Evolutionary conservation across 495 filamentous ascomycete genomes (phyloP), one percentile per base, ranked within the genome.

Genomic region (Amphirosellinia nigrospora): DNA sequence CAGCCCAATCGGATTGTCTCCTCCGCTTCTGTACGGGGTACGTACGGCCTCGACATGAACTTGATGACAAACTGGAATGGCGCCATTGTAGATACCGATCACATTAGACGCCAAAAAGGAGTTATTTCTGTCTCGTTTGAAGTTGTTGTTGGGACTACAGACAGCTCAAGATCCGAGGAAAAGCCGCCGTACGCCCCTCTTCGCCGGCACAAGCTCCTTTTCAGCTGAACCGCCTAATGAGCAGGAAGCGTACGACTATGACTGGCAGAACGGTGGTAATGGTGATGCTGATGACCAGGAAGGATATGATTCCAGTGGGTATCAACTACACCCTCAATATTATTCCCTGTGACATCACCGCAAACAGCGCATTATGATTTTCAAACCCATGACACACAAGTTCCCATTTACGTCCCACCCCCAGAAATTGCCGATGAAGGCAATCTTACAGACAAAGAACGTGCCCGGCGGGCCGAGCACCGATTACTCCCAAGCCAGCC

Each of bases 81-180:
- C 3, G 89, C 90, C 70, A 92, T 97, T 69, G 86, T 97, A n/a
- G 93, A 98, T 70, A 99, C 96, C 0, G 92, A 94, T 72, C 86
- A 89, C 61, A 89, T 98, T 19, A 87, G 92, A 55, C 89, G 95
- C 45, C 91, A 96, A 71, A 97, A 97, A 74, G 93, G 92, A 13
- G 92, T 98, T 7, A 89, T 98, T 3, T 89, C 90, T 8, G 91
- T 92, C 30, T 83, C 88, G 1, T 94, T 95, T 72, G 94, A 97
- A 74, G 87, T 97, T 41, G 82, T 96, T 10, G 88, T 98, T n/a
- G 95, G 95, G 0, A 97, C 94, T 4, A 86, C 85, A 63, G 96
- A 99, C 78, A 95, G 88, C 69, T 86, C 85, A 46, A 86, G 91
- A 64, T 77, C 85, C 83, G 87, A 73, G 82, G 83, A 53, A 89